Conservation (phyloP, 78 protist species). For the Dictyostelium brefeldianum region DNA sequence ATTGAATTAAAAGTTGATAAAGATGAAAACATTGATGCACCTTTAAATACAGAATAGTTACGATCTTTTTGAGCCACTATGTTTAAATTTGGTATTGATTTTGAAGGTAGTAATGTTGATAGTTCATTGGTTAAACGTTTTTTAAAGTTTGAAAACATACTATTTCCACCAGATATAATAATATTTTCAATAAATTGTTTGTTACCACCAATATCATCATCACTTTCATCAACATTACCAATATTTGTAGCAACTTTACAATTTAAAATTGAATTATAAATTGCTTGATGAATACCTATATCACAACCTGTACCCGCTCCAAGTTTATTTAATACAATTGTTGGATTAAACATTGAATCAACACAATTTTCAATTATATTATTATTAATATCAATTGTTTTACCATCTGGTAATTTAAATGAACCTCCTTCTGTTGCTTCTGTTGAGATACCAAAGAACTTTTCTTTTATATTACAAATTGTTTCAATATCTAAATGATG, state of each 20-base stretch:
- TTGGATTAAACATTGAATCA: not conserved
- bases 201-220: not conserved
- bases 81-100: not conserved
- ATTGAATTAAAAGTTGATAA: not conserved
- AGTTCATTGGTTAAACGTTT: slow-evolving; percentile 7
- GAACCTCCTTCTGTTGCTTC: not conserved
- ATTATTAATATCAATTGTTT: not conserved
- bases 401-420: slow-evolving; percentile 13
- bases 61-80: not conserved
- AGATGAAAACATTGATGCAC: not conserved
- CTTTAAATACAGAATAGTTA: slow-evolving; percentile 5
- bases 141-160: not conserved
- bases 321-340: not conserved
- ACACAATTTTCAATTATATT: not conserved
- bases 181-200: not conserved
- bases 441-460: not conserved
- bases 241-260: not conserved
- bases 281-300: not conserved
- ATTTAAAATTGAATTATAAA: not conserved
- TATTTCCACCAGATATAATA: not conserved
- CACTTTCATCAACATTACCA: not conserved
- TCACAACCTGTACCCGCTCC: not conserved
- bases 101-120: no score
- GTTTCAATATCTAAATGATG: not conserved
- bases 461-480: not conserved